phyloP scores from a whole-genome alignment of 2,329 filamentous ascomycete genomes.

The Arthrobotrys conoides region DNA sequence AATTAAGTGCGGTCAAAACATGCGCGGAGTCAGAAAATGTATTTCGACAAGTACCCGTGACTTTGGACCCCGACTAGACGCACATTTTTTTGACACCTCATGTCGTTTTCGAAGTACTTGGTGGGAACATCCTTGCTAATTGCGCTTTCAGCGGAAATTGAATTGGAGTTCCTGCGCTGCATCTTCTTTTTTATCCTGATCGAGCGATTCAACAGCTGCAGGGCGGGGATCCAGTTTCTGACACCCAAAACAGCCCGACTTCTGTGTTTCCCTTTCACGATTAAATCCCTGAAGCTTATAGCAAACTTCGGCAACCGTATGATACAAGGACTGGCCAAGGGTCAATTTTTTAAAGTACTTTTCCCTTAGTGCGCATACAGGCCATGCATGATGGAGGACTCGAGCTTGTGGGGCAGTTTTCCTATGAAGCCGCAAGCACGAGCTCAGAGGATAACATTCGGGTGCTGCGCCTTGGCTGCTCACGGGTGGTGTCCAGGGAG shows the following conservation, averaged over 20 bases:
- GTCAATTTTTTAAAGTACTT: constrained; percentile 25
- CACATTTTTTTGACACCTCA: constrained; percentile 32
- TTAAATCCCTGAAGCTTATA: constrained; percentile 33
- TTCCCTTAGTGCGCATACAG: constrained; percentile 20
- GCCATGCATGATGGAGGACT: constrained; percentile 31
- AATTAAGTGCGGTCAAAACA: constrained; percentile 48
- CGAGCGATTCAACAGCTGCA: constrained; percentile 33
- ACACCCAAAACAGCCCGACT: constrained; percentile 41
- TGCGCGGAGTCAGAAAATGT: constrained; percentile 55
- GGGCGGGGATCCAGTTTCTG: constrained; percentile 42
- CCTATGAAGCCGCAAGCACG: constrained; percentile 38
- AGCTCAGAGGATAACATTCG: constrained; percentile 30
- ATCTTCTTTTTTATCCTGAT: constrained; percentile 50
- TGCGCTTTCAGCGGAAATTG: constrained; percentile 60
- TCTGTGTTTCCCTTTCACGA: constrained; percentile 32
- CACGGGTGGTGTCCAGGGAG: constrained; percentile 25
- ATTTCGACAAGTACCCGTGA: constrained; percentile 54
- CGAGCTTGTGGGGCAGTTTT: constrained; percentile 33
- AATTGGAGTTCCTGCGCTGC: constrained; percentile 40
- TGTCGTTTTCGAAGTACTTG: constrained; percentile 32
- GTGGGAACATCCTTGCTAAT: constrained; percentile 53
- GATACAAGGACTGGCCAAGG: constrained; percentile 41
- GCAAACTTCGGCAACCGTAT: constrained; percentile 46
- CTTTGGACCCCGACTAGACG: constrained; percentile 52
- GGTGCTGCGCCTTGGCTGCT: constrained; percentile 55